Evolutionary conservation across 2,329 filamentous ascomycete species (phyloP), one percentile per base, ranked within the genome.

Genomic region (Alternaria consortialis): DNA sequence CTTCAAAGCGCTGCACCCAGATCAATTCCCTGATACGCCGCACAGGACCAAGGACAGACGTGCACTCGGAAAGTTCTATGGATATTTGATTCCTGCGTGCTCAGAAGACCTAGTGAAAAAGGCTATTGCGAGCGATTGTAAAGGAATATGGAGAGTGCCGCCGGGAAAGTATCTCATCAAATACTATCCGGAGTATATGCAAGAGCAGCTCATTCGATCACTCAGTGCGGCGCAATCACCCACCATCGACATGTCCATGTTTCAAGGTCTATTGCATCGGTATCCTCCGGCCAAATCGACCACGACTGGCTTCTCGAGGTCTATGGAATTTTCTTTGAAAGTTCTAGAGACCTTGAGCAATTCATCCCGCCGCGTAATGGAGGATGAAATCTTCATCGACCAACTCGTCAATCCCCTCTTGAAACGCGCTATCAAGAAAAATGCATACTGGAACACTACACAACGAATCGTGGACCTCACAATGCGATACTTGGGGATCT

Each of bases 291-390:
- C 32, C 5, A 51, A 40, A 11, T 53, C 58, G 7, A 17, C 31
- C 15, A 27, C 52, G 7, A 48, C 27, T 11, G 62, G 67, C 4
- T 64, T 75, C 40, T 74, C 74, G 4, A 57, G 62, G 2, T 73
- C 74, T 2, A 76, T 77, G 74, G 27, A 62, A 2, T 76, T 75
- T 53, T 68, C 70, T 7, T 42, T 75, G 1, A 44, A 62, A 0
- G 34, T 73, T 8, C 55, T 77, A 11, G 50, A 53, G 20, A 57
- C 15, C 5, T 23, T 74, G 7, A 51, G 56, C 1, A 37, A 63
- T 7, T 53, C 59, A 17, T 53, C 55, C 12, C 13, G 29, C 1
- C 23, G 9, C 2, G 43, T 27, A 7, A 12, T 71, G 11, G 57
- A 64, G 0, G 57, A 63, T 8, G 15, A 59, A 2, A 55, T 59